Evolutionary conservation across 345 rosid genomes (phyloP).

Genomic region (Salix suchowensis): DNA sequence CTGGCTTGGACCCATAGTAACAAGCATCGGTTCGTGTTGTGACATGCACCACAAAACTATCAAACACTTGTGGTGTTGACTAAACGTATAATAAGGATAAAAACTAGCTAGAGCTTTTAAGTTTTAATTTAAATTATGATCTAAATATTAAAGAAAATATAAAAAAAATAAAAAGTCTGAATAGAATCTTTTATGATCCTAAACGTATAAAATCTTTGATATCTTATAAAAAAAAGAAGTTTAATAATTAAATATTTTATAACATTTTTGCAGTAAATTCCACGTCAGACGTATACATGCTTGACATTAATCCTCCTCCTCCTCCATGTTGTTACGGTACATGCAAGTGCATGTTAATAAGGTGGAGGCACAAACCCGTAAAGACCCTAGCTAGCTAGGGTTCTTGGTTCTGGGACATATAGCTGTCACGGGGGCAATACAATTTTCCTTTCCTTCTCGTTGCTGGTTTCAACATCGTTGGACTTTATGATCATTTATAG

Average conservation of each 20-base stretch:
- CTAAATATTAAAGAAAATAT: no score
- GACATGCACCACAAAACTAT: neutral
- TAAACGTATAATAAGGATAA: no score
- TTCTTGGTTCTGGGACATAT: neutral
- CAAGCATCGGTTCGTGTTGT: neutral
- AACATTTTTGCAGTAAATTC: no score
- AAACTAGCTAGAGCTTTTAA: no score
- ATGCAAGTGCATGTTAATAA: neutral
- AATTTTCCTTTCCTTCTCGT: neutral
- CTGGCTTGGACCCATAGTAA: slow-evolving; percentile 19
- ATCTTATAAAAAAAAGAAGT: no score
- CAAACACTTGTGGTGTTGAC: neutral
- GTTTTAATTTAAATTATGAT: no score
- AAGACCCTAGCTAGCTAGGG: neutral
- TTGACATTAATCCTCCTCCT: slow-evolving; percentile 8
- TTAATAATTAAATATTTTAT: no score
- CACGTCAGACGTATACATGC: no score
- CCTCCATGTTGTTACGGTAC: slow-evolving; percentile 1
- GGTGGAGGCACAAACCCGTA: slow-evolving; percentile 7
- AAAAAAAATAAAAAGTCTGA: no score
- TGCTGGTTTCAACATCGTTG: neutral
- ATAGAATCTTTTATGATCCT: no score
- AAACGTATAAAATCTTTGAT: no score
- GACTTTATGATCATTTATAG: neutral
- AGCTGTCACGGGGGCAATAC: slow-evolving; percentile 18